These are phyloP conservation scores for Aspergillus ibericus DNA, from an alignment of 2,329 filamentous ascomycete genomes.

Conservation along the genomic window DNA sequence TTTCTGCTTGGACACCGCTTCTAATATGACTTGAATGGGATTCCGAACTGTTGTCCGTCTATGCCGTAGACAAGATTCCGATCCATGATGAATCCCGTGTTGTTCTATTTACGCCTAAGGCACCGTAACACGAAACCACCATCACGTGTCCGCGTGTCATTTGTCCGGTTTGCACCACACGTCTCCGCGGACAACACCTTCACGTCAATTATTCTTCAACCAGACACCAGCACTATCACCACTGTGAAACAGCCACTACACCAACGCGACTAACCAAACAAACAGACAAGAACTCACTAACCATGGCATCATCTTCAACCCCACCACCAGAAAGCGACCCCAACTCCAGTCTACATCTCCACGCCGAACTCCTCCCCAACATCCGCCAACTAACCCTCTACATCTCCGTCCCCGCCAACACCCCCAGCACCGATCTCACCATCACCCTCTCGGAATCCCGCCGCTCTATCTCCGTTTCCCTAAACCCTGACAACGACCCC, in stretches of 20 bases:
- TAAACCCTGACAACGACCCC: slow-evolving; percentile 28
- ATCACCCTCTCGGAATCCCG: slow-evolving; percentile 39
- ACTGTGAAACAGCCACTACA: background rate
- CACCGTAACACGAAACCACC: background rate
- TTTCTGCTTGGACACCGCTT: too few species aligned
- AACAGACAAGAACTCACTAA: background rate
- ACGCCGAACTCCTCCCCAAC: slow-evolving; percentile 61
- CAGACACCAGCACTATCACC: background rate
- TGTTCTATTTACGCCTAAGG: background rate
- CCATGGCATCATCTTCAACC: background rate
- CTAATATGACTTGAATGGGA: too few species aligned
- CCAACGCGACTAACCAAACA: background rate
- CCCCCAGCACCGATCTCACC: slow-evolving; percentile 15
- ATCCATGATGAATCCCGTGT: background rate
- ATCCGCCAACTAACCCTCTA: slow-evolving; percentile 62
- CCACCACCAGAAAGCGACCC: background rate
- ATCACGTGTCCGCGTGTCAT: background rate
- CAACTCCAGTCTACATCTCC: slow-evolving; percentile 42
- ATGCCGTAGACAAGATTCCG: too few species aligned
- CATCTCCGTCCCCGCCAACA: slow-evolving; percentile 45
- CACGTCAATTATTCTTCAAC: background rate
- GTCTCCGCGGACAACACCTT: background rate
- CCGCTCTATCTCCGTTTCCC: slow-evolving; percentile 36
- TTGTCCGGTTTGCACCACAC: background rate
- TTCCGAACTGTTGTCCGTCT: too few species aligned